Base-by-base conservation (phyloP, 2,329 filamentous ascomycete species). In the Trichoderma asperellum region DNA sequence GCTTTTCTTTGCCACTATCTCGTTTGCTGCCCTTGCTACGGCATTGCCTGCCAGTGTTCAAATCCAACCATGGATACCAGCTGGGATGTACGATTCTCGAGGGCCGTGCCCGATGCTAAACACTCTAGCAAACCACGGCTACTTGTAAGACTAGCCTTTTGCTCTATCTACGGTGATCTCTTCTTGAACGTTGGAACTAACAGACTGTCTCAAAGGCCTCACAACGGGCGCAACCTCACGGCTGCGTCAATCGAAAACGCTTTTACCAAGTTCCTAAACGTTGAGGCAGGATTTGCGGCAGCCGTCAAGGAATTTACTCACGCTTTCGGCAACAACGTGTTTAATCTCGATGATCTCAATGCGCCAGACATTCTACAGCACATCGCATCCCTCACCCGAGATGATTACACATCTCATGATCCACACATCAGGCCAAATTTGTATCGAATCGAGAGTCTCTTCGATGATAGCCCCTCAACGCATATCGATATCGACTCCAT, bases 31-130 rank as follows among this genome's bases (percentile, higher is more conserved):
- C 32, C n/a, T 69, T 66, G 68, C 40, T 40, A 27, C 56, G 34
- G 68, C 68, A 18, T 61, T 40, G 14, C 40, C 16, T 66, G n/a
- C 68, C 18, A 49, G 16, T 21, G 37, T 29, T 12, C 68, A 58
- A 16, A 5, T 71, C 14, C 47, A 61, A 27, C 71, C 65, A 2
- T 72, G 65, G 68, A 61, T 55, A 29, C 59, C 68, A 0, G 59
- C 71, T 24, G 68, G 60, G 12, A 61, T 66, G 5, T 11, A 68
- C 21, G 70, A 72, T 58, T 72, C 72, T 27, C 73, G 73, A n/a
- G 63, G 69, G 5, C 73, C 73, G 7, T 75, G 73, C 61, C 73
- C 73, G 4, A 73, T 75, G 72, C 68, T 75, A 29, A 75, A 75
- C 60, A 72, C 73, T n/a, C 72, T 75, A 24, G 73, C 73, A 37